phyloP scores from a whole-genome alignment of 2,329 filamentous ascomycete genomes.

The Cladosporium velox region DNA sequence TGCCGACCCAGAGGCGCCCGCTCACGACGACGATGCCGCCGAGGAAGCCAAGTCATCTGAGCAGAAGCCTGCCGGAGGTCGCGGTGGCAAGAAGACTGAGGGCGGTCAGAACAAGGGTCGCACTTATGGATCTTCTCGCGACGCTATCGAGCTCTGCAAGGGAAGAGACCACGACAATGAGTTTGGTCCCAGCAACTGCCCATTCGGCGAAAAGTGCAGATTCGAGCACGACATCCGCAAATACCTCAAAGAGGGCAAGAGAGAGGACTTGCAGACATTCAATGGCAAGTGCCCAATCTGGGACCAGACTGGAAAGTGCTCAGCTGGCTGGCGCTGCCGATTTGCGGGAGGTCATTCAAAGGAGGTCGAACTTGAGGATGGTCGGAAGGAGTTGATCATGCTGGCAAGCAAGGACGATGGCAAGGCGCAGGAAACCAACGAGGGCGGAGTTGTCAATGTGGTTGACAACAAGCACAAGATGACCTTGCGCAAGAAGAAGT shows the following conservation, averaged over 20 bases:
- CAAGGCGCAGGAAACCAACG: constrained; percentile 34
- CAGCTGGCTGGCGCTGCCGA: constrained; percentile 89
- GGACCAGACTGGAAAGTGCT: constrained; percentile 72
- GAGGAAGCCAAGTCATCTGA: constrained; percentile 43
- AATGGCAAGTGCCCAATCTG: constrained; percentile 80
- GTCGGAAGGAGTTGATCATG: constrained; percentile 77
- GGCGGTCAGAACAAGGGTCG: constrained; percentile 82
- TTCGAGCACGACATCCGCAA: constrained; percentile 80
- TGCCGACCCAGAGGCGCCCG: constrained; percentile 20
- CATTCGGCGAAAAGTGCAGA: constrained; percentile 77
- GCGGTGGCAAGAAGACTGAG: constrained; percentile 54
- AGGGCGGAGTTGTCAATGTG: constrained; percentile 73
- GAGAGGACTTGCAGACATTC: constrained; percentile 75
- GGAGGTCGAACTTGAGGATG: constrained; percentile 76
- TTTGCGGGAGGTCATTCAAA: constrained; percentile 85
- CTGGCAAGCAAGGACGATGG: constrained; percentile 56
- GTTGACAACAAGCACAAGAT: constrained; percentile 71
- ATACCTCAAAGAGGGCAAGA: constrained; percentile 80
- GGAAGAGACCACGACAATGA: constrained; percentile 71
- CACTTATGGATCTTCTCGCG: constrained; percentile 76
- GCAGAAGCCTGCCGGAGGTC: constrained; percentile 35
- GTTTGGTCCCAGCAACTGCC: constrained; percentile 76
- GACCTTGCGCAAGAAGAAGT: constrained; percentile 71
- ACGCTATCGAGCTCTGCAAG: constrained; percentile 75
- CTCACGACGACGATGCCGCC: constrained; percentile 41